Base-by-base conservation (phyloP, 2,329 filamentous ascomycete species). In the Torrubiellomyces zombiae region DNA sequence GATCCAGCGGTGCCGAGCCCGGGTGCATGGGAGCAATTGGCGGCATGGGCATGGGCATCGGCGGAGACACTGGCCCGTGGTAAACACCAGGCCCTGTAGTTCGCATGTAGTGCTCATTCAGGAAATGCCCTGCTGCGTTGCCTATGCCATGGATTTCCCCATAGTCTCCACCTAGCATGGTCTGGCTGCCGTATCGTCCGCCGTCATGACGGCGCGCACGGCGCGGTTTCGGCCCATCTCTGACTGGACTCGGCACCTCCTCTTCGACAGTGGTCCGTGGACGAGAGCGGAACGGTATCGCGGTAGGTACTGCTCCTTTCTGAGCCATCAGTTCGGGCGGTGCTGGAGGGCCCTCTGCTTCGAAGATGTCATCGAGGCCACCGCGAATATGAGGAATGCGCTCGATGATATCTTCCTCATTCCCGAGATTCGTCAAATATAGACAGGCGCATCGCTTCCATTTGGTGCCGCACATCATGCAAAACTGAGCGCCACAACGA, bases 391-490 rank as follows among this genome's bases (percentile, higher is more conserved):
- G 29, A 21, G 51, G 47, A 18, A 51, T 43, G 2, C 61, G 56
- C 5, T 63, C 47, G 20, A 58, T 51, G 52, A 69, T 60, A 30
- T 67, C 58, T 9, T 61, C 55, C n/a, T n/a, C n/a, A n/a, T n/a
- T n/a, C n/a, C n/a, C n/a, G n/a, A n/a, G n/a, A n/a, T n/a, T n/a
- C n/a, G n/a, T n/a, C 56, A 85, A 83, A 70, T 73, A 80, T 0
- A 78, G 75, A 36, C 82, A 92, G 26, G 78, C 70, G 42, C 82
- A 92, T 1, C 62, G 72, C 51, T 81, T 86, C 81, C 82, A 91
- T 38, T 77, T 77, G 16, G 58, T 45, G 13, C 78, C 82, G 43
- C 83, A 93, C 14, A 80, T 63, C 67, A 89, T 83, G 52, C 83
- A 93, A 42, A 91, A 91, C 38, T 91, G 67, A 15, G 79, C 79